A percentile compares a stretch with the other conserved stretches of the same genome.
These are phyloP conservation scores for barley (Hordeum vulgare) DNA, from an alignment of 176 grass and related monocot genomes.

Conservation along the genomic window MorexV3_pseudomolecules_assembly NC_058523.1:421137123-421137622, in stretches of 20 bases:
- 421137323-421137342: not conserved
- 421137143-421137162: not conserved
- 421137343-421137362: not conserved
- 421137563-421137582: not conserved
- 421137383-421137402: not conserved
- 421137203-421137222: not conserved
- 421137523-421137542: not conserved
- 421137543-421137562: not conserved
- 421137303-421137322: not conserved
- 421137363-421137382: not conserved
- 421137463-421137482: not conserved
- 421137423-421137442: not conserved
- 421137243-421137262: not conserved
- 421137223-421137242: not conserved
- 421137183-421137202: not conserved
- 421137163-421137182: not conserved
- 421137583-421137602: not conserved
- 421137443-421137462: not conserved
- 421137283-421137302: not conserved
- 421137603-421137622: not conserved
- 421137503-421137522: not conserved
- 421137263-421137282: not conserved
- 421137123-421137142: too few relatives aligned
- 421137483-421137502: not conserved
- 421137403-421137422: not conserved